A percentile compares a stretch with the other conserved stretches of the same genome.
phyloP scores from a whole-genome alignment of 2,329 filamentous ascomycete genomes.

The Fusarium sp. region DNA sequence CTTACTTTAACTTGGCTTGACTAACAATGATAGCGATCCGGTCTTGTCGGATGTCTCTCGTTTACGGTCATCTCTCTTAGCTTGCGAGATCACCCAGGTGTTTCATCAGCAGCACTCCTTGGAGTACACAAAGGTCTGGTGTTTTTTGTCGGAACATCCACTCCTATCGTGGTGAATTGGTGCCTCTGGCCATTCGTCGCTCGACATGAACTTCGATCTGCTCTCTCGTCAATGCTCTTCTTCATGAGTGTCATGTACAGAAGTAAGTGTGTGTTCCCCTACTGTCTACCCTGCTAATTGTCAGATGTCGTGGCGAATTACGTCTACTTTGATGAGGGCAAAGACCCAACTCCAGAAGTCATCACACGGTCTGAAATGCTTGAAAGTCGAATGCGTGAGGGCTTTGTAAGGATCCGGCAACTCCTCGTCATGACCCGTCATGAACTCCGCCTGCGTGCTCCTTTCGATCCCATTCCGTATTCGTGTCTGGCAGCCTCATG shows the following conservation, averaged over 20 bases:
- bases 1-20: background rate
- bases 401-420: conserved; percentile 65
- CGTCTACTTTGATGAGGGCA: conserved; percentile 64
- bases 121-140: conserved; percentile 58
- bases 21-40: conserved; percentile 56
- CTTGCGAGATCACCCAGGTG: conserved; percentile 46
- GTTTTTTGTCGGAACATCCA: conserved; percentile 61
- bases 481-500: conserved; percentile 62
- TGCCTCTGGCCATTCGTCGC: conserved; percentile 68
- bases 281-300: background rate
- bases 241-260: conserved; percentile 66
- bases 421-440: conserved; percentile 64
- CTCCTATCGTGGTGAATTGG: conserved; percentile 65
- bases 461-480: conserved; percentile 65
- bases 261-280: conserved; percentile 45
- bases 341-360: conserved; percentile 60
- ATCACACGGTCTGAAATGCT: conserved; percentile 63
- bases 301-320: conserved; percentile 62
- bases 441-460: conserved; percentile 64
- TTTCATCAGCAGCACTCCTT: conserved; percentile 50
- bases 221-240: conserved; percentile 63
- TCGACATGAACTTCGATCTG: conserved; percentile 64
- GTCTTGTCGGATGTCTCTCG: conserved; percentile 64
- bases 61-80: conserved; percentile 63
- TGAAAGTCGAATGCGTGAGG: conserved; percentile 66